phyloP scores from a whole-genome alignment of 2,329 filamentous ascomycete genomes.

The Gliomastix tumulicola region DNA sequence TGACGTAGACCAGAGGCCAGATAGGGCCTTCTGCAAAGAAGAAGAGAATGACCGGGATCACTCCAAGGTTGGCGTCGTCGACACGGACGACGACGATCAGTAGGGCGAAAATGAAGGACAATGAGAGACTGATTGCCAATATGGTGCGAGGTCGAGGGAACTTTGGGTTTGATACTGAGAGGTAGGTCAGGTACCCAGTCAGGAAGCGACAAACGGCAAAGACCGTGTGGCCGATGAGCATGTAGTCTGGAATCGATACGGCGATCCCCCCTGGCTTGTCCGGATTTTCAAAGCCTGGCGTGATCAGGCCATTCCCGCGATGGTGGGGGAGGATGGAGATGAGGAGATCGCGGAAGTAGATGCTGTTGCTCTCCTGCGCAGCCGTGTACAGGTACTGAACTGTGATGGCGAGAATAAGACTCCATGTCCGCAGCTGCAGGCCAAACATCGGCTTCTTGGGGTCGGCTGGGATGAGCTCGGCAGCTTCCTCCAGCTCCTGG shows the following conservation, averaged over 20 bases:
- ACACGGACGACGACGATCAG: slow-evolving; percentile 38
- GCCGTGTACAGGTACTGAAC: slow-evolving; percentile 77
- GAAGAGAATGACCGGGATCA: slow-evolving; percentile 60
- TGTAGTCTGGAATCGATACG: slow-evolving; percentile 54
- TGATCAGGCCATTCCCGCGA: slow-evolving; percentile 10
- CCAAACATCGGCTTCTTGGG: slow-evolving; percentile 35
- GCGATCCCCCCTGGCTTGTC: slow-evolving; percentile 35
- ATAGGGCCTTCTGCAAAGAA: slow-evolving; percentile 79
- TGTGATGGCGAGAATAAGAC: slow-evolving; percentile 62
- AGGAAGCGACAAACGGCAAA: slow-evolving; percentile 71
- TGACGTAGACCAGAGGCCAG: slow-evolving; percentile 75
- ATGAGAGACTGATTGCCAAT: slow-evolving; percentile 52
- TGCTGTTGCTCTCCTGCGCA: slow-evolving; percentile 59
- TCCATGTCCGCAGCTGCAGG: slow-evolving; percentile 46
- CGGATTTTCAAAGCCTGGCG: slow-evolving; percentile 12
- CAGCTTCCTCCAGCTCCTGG: slow-evolving; percentile 42
- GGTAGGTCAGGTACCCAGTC: slow-evolving; percentile 57
- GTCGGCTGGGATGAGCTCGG: slow-evolving; percentile 40
- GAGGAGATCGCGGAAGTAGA: slow-evolving; percentile 51
- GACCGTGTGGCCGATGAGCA: slow-evolving; percentile 63
- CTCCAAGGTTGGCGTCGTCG: slow-evolving; percentile 38
- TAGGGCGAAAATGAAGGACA: slow-evolving; percentile 52
- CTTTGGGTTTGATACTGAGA: slow-evolving; percentile 37
- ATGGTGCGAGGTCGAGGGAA: slow-evolving; percentile 63
- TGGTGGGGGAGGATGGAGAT: slow-evolving; percentile 26